Evolutionary conservation across 2,329 filamentous ascomycete species (phyloP).

Genomic region (Sporothrix mexicana): DNA sequence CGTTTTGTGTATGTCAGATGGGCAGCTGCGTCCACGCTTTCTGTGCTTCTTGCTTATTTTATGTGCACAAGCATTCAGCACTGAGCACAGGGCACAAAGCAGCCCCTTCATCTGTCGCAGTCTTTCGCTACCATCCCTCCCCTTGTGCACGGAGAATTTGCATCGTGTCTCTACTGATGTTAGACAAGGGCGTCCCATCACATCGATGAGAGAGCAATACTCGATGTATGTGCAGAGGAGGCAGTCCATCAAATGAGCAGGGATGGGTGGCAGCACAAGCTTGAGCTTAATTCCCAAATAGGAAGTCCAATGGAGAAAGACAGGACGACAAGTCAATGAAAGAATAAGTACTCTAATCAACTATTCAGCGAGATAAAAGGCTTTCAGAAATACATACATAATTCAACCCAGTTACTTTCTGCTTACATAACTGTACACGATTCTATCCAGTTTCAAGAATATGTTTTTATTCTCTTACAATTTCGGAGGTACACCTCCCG

Average conservation of each 20-base stretch:
- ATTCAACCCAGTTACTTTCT: background rate
- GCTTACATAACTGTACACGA: background rate
- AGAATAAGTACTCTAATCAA: background rate
- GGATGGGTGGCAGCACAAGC: background rate
- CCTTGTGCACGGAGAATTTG: conserved; percentile 3
- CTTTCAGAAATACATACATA: too few species aligned
- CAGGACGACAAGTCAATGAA: background rate
- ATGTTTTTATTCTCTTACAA: background rate
- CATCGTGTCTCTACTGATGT: background rate
- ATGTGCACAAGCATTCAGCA: background rate
- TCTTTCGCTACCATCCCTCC: background rate
- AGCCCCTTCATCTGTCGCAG: background rate
- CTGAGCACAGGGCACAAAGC: conserved; percentile 7
- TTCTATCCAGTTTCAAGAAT: background rate
- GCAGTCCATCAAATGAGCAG: background rate
- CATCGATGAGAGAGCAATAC: background rate
- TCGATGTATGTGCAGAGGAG: background rate
- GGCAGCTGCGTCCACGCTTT: background rate
- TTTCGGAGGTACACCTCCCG: background rate
- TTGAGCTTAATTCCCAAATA: conserved; percentile 11
- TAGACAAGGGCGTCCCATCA: background rate
- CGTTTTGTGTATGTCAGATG: background rate
- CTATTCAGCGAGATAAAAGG: background rate
- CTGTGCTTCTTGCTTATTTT: background rate
- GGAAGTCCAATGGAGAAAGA: background rate